A percentile compares a stretch with the other conserved stretches of the same genome.
These are phyloP conservation scores for Trypanosoma platydactyli DNA, from an alignment of 208 protist species.

Conservation along the genomic window DNA sequence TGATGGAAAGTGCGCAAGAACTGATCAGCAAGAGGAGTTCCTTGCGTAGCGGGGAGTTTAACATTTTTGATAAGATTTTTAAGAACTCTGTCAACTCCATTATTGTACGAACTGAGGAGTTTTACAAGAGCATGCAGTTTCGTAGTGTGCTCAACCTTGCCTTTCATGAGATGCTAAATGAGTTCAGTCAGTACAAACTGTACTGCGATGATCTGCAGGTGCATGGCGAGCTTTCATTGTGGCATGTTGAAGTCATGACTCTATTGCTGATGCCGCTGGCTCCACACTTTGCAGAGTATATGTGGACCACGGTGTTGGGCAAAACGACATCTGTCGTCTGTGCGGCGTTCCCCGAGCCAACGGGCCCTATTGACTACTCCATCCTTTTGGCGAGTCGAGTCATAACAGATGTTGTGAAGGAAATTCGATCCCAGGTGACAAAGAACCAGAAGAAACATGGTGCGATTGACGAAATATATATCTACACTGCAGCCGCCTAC, in stretches of 20 bases:
- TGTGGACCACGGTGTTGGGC: slow-evolving; percentile 92
- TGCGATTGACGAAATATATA: slow-evolving; percentile 51
- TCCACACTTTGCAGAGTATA: slow-evolving; percentile 96
- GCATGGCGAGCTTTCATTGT: slow-evolving; percentile 67
- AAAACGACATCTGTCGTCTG: slow-evolving; percentile 61
- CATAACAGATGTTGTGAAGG: slow-evolving; percentile 83
- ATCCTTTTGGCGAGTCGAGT: slow-evolving; percentile 72
- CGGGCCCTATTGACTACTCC: slow-evolving; percentile 72
- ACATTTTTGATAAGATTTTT: slow-evolving; percentile 94
- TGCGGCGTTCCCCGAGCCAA: slow-evolving; percentile 59
- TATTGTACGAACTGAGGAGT: slow-evolving; percentile 82
- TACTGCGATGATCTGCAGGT: slow-evolving; percentile 73
- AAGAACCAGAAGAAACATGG: slow-evolving; percentile 83
- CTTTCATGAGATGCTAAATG: slow-evolving; percentile 94
- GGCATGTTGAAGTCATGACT: slow-evolving; percentile 93
- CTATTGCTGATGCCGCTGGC: slow-evolving; percentile 96
- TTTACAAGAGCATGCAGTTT: slow-evolving; percentile 95
- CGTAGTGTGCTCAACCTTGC: slow-evolving; percentile 94
- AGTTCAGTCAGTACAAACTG: slow-evolving; percentile 93
- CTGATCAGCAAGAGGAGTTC: slow-evolving; percentile 35
- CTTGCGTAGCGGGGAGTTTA: slow-evolving; percentile 61
- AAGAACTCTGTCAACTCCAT: slow-evolving; percentile 91
- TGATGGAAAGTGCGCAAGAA: slow-evolving; percentile 94
- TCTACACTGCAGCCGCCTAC: slow-evolving; percentile 76
- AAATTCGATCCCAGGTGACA: slow-evolving; percentile 81